phyloP scores from a whole-genome alignment of 2,329 filamentous ascomycete species.

The Colletotrichum euphorbiae region DNA sequence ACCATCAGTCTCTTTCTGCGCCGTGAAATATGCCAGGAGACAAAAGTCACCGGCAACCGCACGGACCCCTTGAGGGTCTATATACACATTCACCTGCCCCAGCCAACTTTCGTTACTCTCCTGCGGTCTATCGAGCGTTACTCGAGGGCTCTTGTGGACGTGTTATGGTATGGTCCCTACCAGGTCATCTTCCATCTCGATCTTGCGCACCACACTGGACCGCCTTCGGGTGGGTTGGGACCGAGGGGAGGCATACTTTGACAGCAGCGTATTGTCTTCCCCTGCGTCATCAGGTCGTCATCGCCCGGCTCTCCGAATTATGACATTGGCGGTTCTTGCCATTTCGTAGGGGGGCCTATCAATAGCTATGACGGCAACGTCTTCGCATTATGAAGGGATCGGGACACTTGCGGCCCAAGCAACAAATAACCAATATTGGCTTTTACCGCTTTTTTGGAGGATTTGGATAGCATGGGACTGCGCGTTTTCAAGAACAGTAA shows the following conservation, averaged over 20 bases:
- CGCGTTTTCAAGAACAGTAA: background rate
- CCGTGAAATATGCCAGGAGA: background rate
- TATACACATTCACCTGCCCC: background rate
- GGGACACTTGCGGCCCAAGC: background rate
- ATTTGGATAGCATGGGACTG: constrained; percentile 13
- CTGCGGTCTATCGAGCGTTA: too few relatives aligned
- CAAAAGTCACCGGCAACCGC: background rate
- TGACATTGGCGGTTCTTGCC: constrained; percentile 1
- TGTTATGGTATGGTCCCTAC: too few relatives aligned
- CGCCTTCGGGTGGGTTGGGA: too few relatives aligned
- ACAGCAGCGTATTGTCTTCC: background rate
- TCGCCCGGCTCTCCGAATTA: background rate
- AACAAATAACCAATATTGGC: background rate
- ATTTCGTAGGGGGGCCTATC: background rate
- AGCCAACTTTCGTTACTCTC: too few relatives aligned
- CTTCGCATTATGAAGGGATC: constrained; percentile 11
- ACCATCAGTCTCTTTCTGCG: constrained; percentile 13
- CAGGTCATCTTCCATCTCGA: too few relatives aligned
- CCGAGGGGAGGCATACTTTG: background rate
- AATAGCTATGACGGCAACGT: background rate
- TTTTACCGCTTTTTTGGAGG: background rate
- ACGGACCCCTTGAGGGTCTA: background rate
- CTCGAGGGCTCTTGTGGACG: too few relatives aligned
- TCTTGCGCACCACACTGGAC: too few relatives aligned
- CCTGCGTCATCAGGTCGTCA: background rate